Base-by-base conservation (phyloP, 2,329 filamentous ascomycete species). In the Pochonia chlamydosporia region DNA sequence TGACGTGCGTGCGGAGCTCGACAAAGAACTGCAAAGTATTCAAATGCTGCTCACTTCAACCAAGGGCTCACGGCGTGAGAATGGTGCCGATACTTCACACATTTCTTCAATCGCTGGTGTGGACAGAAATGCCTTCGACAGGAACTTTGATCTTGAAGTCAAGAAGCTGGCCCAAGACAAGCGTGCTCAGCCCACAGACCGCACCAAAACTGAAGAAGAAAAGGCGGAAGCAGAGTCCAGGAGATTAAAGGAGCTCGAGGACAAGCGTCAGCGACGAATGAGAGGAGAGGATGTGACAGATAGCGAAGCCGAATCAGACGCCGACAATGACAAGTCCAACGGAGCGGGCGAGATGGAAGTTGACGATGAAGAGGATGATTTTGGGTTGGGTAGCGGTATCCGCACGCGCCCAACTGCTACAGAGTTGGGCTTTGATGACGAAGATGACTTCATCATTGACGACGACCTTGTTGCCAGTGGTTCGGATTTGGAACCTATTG, bases 361-460 rank as follows among this genome's bases (percentile, higher is more conserved):
- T 10, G 59, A 57, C 21, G 58, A 72, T 4, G 75, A 73, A 13
- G 72, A 79, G 13, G 68, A 71, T 1, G 78, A 77, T 47, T 86
- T 80, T 61, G 78, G 78, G 3, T 68, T 85, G 14, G 82, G 82
- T 28, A 62, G 66, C 42, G 81, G 81, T 37, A 79, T 84, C 53
- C 78, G 72, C 57, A 68, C 71, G 45, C 72, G 74, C 21, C 74
- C 73, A 26, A 81, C 79, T 7, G 77, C 76, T 3, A 73, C 77
- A 10, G 77, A 85, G 49, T 65, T 90, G 16, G 87, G 83, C 5
- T 84, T 95, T 28, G 90, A 96, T 54, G 92, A 96, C 56, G 92
- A 97, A 62, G 92, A 97, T 57, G 89, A 96, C 57, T 97, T 97
- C 58, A 63, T 92, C 23, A 83, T 96, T 52, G 92, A 97, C 49